Evolutionary conservation across 1,284 basidiomycete species (phyloP).

Genomic region (Sporisorium scitamineum): DNA sequence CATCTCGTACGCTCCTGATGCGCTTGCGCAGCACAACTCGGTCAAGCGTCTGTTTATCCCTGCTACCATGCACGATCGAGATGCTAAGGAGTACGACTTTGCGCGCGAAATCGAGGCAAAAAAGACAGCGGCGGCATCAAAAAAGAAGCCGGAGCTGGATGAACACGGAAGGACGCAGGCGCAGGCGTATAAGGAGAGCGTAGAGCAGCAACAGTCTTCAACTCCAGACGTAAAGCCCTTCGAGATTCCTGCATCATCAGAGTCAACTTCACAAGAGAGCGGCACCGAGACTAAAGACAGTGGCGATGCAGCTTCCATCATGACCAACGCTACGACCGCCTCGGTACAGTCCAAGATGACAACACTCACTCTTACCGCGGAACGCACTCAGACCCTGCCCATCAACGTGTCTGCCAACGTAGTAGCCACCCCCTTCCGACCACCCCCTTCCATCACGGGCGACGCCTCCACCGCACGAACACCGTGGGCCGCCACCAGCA

Average conservation of each 20-base stretch:
- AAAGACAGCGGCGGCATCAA: background rate
- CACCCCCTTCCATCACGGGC: constrained; percentile 39
- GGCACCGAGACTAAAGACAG: background rate
- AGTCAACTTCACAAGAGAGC: background rate
- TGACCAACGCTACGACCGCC: constrained; percentile 25
- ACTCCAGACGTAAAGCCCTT: constrained; percentile 13
- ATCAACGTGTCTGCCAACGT: constrained; percentile 37
- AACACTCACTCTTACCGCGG: constrained; percentile 22
- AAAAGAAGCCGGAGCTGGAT: constrained; percentile 17
- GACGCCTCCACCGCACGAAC: constrained; percentile 23
- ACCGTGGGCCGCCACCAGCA: constrained; percentile 35
- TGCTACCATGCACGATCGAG: constrained; percentile 29
- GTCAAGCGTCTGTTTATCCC: constrained; percentile 62
- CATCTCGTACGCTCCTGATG: constrained; percentile 64
- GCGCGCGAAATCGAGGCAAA: constrained; percentile 44
- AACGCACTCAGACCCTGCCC: constrained; percentile 29
- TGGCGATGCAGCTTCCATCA: constrained; percentile 34
- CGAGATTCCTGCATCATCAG: constrained; percentile 9
- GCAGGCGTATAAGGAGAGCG: constrained; percentile 43
- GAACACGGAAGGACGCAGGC: constrained; percentile 30
- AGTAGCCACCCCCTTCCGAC: constrained; percentile 25
- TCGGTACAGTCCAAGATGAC: constrained; percentile 49
- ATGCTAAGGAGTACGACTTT: constrained; percentile 48
- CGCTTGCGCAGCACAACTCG: constrained; percentile 57
- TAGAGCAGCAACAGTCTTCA: constrained; percentile 9